Conservation (phyloP, 805 yeast species). For the Candida taoyuanica region DNA sequence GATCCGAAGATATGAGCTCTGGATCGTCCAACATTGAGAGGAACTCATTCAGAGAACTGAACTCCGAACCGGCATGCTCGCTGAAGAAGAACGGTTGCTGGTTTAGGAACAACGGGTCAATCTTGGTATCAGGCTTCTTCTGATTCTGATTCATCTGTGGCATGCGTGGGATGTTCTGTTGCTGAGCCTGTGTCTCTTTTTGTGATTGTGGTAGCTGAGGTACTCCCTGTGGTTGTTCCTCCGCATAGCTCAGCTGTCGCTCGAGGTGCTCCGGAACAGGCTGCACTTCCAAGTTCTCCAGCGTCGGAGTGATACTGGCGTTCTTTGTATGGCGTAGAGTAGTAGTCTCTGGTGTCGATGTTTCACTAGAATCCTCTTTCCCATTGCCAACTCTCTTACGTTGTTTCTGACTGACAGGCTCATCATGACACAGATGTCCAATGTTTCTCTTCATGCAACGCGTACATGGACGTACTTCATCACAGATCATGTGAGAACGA, state of each 20-base stretch:
- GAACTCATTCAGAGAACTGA: conserved; percentile 84
- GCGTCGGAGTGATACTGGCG: conserved; percentile 8
- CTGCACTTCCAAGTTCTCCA: conserved; percentile 16
- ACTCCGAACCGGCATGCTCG: conserved; percentile 91
- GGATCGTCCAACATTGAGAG: conserved; percentile 88
- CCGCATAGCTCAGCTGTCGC: conserved; percentile 10
- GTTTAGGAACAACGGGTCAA: conserved; percentile 21
- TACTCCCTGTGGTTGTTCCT: neutral
- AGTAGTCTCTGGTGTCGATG: conserved; percentile 2
- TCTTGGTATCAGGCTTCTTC: conserved; percentile 7
- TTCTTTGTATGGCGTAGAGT: neutral
- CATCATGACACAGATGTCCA: conserved; percentile 66
- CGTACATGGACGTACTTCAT: conserved; percentile 70
- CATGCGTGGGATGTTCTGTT: neutral
- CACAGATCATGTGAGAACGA: conserved; percentile 92
- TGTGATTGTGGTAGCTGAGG: conserved; percentile 1
- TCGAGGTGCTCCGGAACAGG: conserved; percentile 22
- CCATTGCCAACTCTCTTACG: conserved; percentile 17
- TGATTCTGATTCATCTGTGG: conserved; percentile 3
- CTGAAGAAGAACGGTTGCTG: conserved; percentile 81
- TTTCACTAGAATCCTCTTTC: conserved; percentile 2
- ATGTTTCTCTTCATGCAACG: conserved; percentile 85
- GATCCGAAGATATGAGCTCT: conserved; percentile 48
- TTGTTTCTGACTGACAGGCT: conserved; percentile 25
- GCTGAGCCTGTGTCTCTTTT: conserved; percentile 6